Percentiles rank a stretch among this genome's conserved stretches.
Conservation (phyloP, 768 basidiomycete genomes). For the Russula olivacea region DNA sequence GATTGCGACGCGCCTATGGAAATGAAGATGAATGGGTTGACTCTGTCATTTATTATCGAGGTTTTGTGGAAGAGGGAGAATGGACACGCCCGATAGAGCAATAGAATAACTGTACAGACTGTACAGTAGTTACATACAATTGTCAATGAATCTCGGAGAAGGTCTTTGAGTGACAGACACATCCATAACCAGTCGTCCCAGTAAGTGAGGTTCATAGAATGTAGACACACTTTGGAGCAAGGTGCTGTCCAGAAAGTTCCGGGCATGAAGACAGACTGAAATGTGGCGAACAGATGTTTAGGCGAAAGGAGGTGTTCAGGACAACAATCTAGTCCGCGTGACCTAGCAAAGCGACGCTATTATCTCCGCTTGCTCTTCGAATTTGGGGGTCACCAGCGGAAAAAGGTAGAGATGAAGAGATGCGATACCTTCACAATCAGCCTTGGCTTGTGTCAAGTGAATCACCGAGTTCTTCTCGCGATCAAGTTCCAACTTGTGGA, state of each 20-base stretch:
- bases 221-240: not conserved
- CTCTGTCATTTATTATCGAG: slow-evolving; percentile 80
- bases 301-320: not conserved
- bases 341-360: not conserved
- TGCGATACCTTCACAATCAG: slow-evolving; percentile 19
- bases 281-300: not conserved
- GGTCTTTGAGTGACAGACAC: not conserved
- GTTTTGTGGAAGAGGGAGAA: slow-evolving; percentile 43
- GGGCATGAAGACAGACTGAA: not conserved
- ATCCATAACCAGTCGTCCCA: not conserved
- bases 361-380: slow-evolving; percentile 12
- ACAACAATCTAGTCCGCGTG: not conserved
- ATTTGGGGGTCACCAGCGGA: not conserved
- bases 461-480: slow-evolving; percentile 13
- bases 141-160: too few species aligned
- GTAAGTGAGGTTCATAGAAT: not conserved
- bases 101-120: not conserved
- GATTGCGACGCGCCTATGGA: slow-evolving; percentile 60
- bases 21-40: slow-evolving; percentile 83
- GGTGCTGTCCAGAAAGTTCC: not conserved
- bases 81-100: slow-evolving; percentile 16
- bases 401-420: not conserved
- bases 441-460: slow-evolving; percentile 9
- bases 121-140: too few species aligned
- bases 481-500: slow-evolving; percentile 3